Conservation (phyloP, 495 filamentous ascomycete species). For the Lepidopterella palustris region DNA sequence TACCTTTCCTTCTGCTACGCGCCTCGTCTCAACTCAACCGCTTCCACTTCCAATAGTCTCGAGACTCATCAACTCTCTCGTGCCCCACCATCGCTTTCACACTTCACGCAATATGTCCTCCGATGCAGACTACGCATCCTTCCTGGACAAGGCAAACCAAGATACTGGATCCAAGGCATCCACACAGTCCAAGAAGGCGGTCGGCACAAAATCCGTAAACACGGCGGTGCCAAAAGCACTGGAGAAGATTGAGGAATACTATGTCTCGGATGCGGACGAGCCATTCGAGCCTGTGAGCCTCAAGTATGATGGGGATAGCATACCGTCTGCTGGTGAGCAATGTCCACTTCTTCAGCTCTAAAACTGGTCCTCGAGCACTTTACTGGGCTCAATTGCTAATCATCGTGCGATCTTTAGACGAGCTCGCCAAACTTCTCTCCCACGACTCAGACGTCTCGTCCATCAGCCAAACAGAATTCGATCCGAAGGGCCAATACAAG, state of each 20-base stretch:
- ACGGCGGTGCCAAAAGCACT: conserved; percentile 56
- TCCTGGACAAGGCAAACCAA: conserved; percentile 77
- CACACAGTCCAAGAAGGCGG: conserved; percentile 24
- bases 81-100: conserved; percentile 19
- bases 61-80: background rate
- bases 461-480: conserved; percentile 53
- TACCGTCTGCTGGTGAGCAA: conserved; percentile 33
- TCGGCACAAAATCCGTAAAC: conserved; percentile 36
- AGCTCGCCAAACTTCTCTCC: conserved; percentile 52
- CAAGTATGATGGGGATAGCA: conserved; percentile 47
- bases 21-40: background rate
- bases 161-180: conserved; percentile 45
- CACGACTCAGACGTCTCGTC: conserved; percentile 49
- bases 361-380: background rate
- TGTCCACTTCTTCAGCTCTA: background rate
- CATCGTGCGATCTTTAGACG: conserved; percentile 37
- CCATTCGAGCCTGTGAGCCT: conserved; percentile 71
- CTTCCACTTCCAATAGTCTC: background rate
- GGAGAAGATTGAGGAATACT: conserved; percentile 54
- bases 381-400: background rate
- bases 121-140: conserved; percentile 73
- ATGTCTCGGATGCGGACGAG: conserved; percentile 76
- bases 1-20: background rate
- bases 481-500: conserved; percentile 52
- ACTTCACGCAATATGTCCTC: conserved; percentile 52